Percentiles rank a stretch among this genome's conserved stretches.
Evolutionary conservation across 1,284 basidiomycete genomes (phyloP).

Genomic region (Ganoderma multipileum): DNA sequence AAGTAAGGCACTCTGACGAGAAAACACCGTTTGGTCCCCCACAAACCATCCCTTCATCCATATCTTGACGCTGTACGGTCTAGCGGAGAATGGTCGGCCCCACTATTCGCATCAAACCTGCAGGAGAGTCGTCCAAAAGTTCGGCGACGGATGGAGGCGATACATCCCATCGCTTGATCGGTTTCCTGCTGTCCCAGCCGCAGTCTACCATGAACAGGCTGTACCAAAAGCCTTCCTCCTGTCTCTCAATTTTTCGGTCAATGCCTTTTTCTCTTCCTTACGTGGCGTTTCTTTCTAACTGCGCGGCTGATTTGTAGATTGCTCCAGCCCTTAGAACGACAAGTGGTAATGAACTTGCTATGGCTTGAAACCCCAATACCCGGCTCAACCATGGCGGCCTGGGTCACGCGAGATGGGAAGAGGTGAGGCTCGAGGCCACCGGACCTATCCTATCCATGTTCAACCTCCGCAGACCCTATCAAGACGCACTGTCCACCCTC

Average conservation of each 20-base stretch:
- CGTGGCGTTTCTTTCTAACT: conserved; percentile 22
- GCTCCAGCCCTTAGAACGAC: conserved; percentile 85
- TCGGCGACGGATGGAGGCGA: conserved; percentile 25
- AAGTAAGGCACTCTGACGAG: not conserved
- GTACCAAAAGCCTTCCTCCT: conserved; percentile 91
- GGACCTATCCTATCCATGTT: conserved; percentile 19
- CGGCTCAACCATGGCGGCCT: conserved; percentile 77
- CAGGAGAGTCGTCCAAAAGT: conserved; percentile 20
- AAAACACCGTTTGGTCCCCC: not conserved
- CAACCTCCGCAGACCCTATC: conserved; percentile 64
- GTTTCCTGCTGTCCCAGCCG: conserved; percentile 88
- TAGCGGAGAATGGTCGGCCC: conserved; percentile 21
- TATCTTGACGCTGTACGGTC: not conserved
- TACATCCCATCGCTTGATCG: conserved; percentile 67
- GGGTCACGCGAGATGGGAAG: conserved; percentile 80
- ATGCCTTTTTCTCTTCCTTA: conserved; percentile 9
- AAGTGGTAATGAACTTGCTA: conserved; percentile 90
- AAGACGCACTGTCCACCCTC: conserved; percentile 72
- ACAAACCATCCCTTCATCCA: not conserved
- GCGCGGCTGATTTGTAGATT: conserved; percentile 57
- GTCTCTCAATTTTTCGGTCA: conserved; percentile 93
- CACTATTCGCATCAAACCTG: conserved; percentile 27
- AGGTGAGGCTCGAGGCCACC: conserved; percentile 53
- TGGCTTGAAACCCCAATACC: conserved; percentile 88
- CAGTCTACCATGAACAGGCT: conserved; percentile 85